Base-by-base conservation (phyloP, 805 yeast genomes). In the Metschnikowia anglica region DNA sequence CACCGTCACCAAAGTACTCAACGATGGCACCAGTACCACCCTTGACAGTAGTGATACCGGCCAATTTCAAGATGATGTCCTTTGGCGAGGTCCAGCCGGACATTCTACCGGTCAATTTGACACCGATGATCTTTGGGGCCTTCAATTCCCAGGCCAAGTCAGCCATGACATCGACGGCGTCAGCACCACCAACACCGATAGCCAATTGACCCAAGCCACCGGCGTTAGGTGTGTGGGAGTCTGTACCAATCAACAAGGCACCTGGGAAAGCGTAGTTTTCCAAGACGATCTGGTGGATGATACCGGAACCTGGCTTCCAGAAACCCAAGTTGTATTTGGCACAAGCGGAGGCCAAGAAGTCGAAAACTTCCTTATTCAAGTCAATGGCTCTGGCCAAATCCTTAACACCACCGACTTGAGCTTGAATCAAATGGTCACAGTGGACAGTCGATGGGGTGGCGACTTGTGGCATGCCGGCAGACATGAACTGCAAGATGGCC, bases 121-220 rank as follows among this genome's bases (percentile, higher is more conserved):
- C 96, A 75, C 98, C 98, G 58, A 91, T 70, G 60, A 89, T 79
- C 75, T 87, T 88, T 62, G 98, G 98, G 47, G 97, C 97, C 78
- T 90, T 90, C 63, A 90, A 81, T 74, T 90, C 98, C 98, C 98
- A 90, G 44, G 98, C 85, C 54, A 88, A 78, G 62, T 85, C 85
- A 48, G 97, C 87, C 83, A 90, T 80, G 48, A 88, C 97, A 67
- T 90, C 98, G 56, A 90, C 98, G 51, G 97, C 97, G 69, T 90
- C 98, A 55, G 98, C 98, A 79, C 98, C 98, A 77, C 97, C 98
- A 56, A 91, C 97, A 80, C 97, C 98, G 57, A 90, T 90, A 55
- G 97, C 97, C 61, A 90, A 80, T 73, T 88, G 95, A 74, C 97
- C 97, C 62, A 90, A 79, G 73, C 97, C 97, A 77, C 97, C 97